Evolutionary conservation across 148 eudicot genomes (phyloP).

Genomic region (Cornus controversa): DNA sequence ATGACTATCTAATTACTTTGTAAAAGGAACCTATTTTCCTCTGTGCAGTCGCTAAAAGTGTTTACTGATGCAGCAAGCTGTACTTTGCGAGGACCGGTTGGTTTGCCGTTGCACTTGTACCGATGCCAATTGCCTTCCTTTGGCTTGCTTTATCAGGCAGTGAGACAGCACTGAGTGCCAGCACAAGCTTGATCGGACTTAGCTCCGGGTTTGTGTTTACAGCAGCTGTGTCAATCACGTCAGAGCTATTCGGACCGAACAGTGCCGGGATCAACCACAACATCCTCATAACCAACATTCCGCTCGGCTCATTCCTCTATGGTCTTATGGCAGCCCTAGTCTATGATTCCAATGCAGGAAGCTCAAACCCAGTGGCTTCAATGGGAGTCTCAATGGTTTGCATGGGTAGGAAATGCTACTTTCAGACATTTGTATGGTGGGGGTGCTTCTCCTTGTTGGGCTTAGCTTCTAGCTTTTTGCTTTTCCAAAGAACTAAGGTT

Average conservation of each 20-base stretch:
- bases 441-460: constrained; percentile 23
- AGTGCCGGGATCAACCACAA: constrained; percentile 35
- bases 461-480: constrained; percentile 16
- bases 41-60: not conserved
- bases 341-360: constrained; percentile 17
- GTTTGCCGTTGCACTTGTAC: constrained; percentile 20
- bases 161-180: constrained; percentile 8
- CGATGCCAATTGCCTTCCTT: constrained; percentile 27
- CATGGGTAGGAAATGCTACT: constrained; percentile 26
- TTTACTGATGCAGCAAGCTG: constrained; percentile 21
- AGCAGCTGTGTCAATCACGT: constrained; percentile 29
- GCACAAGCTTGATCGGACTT: constrained; percentile 27
- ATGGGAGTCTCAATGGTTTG: constrained; percentile 12
- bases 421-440: constrained; percentile 27
- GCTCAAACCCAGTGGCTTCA: constrained; percentile 5
- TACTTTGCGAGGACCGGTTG: constrained; percentile 33
- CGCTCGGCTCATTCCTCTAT: constrained; percentile 25
- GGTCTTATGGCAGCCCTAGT: constrained; percentile 23
- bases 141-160: constrained; percentile 21
- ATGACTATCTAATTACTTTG: too few species aligned
- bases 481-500: constrained; percentile 20
- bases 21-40: too few species aligned
- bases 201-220: constrained; percentile 33
- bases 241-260: constrained; percentile 33
- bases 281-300: constrained; percentile 33